Evolutionary conservation across 768 basidiomycete genomes (phyloP).

Genomic region (Rhodosporidiobolus sp.): DNA sequence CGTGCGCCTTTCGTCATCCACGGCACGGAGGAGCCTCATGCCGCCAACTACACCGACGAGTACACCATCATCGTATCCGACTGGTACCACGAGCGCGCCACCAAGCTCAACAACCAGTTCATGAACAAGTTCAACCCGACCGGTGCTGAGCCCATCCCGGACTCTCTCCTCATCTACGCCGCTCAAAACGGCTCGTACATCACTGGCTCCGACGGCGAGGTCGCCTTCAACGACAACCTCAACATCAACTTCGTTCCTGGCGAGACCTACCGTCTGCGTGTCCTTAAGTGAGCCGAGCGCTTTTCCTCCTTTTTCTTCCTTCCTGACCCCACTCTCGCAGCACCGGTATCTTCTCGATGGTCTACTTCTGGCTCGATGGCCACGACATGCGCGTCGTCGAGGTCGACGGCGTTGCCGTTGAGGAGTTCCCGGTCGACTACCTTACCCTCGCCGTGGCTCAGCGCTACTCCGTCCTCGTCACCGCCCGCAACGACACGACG

Average conservation of each 20-base stretch:
- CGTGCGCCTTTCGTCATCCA: constrained; percentile 72
- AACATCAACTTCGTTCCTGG: constrained; percentile 79
- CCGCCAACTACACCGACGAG: constrained; percentile 76
- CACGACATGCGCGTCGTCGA: constrained; percentile 53
- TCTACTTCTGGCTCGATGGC: constrained; percentile 49
- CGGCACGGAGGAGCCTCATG: constrained; percentile 52
- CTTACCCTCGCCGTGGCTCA: constrained; percentile 79
- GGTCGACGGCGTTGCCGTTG: constrained; percentile 57
- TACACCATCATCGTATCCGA: constrained; percentile 80
- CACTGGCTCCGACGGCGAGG: constrained; percentile 43
- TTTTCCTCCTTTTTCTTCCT: constrained; percentile 15
- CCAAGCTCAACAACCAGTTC: constrained; percentile 56
- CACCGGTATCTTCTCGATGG: constrained; percentile 44
- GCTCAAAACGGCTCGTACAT: constrained; percentile 68
- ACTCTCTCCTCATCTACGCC: constrained; percentile 68
- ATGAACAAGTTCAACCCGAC: constrained; percentile 60
- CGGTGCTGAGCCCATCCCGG: constrained; percentile 38
- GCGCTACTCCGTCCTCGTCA: constrained; percentile 87
- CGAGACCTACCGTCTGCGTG: constrained; percentile 81
- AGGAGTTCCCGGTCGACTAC: constrained; percentile 68
- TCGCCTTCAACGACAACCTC: constrained; percentile 71
- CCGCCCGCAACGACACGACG: constrained; percentile 77
- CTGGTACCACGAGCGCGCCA: constrained; percentile 85
- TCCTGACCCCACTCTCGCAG: neutral
- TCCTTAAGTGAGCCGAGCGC: constrained; percentile 67